These are phyloP conservation scores for Quercus ilex DNA, from an alignment of 306 rosid species.

Conservation along the genomic window DNA sequence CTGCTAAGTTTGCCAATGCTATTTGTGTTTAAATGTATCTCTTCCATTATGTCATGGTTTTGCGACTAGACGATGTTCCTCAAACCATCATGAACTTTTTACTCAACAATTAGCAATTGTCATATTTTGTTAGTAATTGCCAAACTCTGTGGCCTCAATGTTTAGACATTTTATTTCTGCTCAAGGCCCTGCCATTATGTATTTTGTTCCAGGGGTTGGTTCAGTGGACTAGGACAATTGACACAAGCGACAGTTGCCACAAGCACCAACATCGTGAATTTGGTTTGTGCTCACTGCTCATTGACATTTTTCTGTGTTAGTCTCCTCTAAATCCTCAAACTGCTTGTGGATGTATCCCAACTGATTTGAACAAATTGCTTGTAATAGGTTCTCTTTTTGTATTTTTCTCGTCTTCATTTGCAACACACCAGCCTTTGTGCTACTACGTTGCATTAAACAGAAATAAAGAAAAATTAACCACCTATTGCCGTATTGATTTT, in stretches of 20 bases:
- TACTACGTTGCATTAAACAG: background rate
- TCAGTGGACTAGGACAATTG: background rate
- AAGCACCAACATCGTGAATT: too few relatives aligned
- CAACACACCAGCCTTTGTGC: background rate
- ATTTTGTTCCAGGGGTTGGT: background rate
- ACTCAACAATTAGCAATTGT: background rate
- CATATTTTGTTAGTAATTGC: background rate
- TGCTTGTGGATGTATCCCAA: background rate
- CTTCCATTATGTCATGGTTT: background rate
- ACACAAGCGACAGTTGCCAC: too few relatives aligned
- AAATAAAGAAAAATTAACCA: too few relatives aligned
- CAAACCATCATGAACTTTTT: too few relatives aligned
- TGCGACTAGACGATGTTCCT: background rate
- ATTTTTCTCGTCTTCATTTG: background rate
- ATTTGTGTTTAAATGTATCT: slow-evolving; percentile 19
- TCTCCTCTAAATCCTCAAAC: too few relatives aligned
- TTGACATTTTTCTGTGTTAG: too few relatives aligned
- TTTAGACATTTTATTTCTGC: background rate
- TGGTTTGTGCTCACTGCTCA: too few relatives aligned
- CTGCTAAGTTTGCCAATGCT: slow-evolving; percentile 15
- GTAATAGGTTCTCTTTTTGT: background rate
- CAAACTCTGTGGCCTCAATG: background rate
- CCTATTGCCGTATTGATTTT: too few relatives aligned
- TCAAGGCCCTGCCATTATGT: background rate
- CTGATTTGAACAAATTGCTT: background rate